Evolutionary conservation across 805 yeast species (phyloP), one percentile per base, ranked within the genome.

Genomic region (Diddensiella transvaalensis): DNA sequence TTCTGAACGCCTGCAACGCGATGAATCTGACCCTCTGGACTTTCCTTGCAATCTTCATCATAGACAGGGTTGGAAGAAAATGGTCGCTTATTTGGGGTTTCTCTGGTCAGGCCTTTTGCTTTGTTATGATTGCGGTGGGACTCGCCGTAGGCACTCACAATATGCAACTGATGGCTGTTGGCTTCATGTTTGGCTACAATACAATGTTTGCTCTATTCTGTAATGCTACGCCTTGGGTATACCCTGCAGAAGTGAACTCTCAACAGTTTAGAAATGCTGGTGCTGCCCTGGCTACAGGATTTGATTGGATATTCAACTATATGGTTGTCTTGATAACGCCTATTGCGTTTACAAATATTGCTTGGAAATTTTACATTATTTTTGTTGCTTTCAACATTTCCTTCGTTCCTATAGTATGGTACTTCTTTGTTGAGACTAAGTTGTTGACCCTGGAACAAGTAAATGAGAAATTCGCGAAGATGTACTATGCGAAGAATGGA

Each of bases 351-450:
- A 70, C 63, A 36, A 67, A 69, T 29, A 66, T 73, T 44, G 62
- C 62, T 35, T 73, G 73, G 72, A 71, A 68, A 54, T 72, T 71
- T 60, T 73, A 72, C 53, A 67, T 73, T 50, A 73, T 73, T 3
- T 59, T 46, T 41, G 39, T 40, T 18, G 51, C 47, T 17, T 49
- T 55, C 54, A 48, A 53, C 32, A 63, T 63, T 2, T 62, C 62
- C 22, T 67, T 67, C 46, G 52, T 64, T 40, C 52, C 57, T 4
- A 47, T 66, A 23, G 68, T 63, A 18, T 62, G 62, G 54, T 60
- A 68, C 53, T 59, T 62, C 52, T 72, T 61, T 61, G 71, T 69
- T n/a, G 76, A 73, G 57, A 73, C 77, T 10, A 56, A 66, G 8
- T 74, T 74, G 15, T 61, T 63, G 55, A 65, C 72, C 4, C 67